Base-by-base conservation (phyloP, 345 rosid genomes). In the Rhodamnia rubescens region DNA sequence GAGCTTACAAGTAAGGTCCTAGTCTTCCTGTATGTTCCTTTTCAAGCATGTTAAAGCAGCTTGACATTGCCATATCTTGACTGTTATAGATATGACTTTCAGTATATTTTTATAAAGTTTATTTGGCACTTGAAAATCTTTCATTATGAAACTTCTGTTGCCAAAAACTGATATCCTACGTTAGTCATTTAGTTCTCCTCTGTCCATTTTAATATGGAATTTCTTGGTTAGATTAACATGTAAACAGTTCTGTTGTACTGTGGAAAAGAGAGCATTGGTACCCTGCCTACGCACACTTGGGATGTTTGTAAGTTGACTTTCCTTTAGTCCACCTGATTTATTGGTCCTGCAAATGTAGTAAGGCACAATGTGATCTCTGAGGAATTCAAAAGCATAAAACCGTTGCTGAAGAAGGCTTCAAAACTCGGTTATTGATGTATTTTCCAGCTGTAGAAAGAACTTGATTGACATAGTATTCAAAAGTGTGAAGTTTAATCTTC, bases 1-100 rank as follows among this genome's bases (percentile, higher is more conserved):
- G 88, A 88, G 87, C 90, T 87, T 94, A 95, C 92, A 96, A 90
- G 99, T 97, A 90, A 91, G 92, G 59, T 54, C 56, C 55, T 75
- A 50, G 59, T 82, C 57, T 21, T 74, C 8, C 74, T 69, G 47
- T 18, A 18, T 69, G 80, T 69, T 36, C 47, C 80, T 69, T 49
- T 81, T 59, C 15, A 69, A 40, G 80, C 80, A 18, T 69, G 80
- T 42, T 36, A 69, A n/a, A 40, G 26, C 26, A 69, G 47, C 47
- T 21, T 36, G 47, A 69, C 80, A 8, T 69, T 69, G 36, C 47
- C 40, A 69, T 36, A 36, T 36, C 40, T 69, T 69, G 7, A 69
- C 80, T 18, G 47, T 12, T 69, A 69, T 36, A 69, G 47, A 18
- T 69, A 36, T 64, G 78, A 64, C 20, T 32, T 64, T 69, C 80